Evolutionary conservation across 768 basidiomycete genomes (phyloP).

Genomic region (Agaricus bisporus): DNA sequence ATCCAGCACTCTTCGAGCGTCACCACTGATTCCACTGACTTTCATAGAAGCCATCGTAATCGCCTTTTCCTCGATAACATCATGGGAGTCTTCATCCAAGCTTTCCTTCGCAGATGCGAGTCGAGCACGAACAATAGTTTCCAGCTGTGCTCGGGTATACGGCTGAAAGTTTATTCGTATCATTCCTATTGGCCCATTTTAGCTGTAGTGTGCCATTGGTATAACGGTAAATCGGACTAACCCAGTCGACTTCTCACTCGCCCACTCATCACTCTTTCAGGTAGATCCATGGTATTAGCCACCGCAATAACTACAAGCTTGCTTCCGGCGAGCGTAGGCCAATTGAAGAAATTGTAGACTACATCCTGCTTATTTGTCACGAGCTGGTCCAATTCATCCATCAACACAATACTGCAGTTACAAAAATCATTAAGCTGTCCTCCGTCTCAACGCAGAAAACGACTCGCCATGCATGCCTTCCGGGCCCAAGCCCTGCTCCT

Average conservation of each 20-base stretch:
- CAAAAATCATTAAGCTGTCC: slow-evolving; percentile 9
- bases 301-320: slow-evolving; percentile 94
- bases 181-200: slow-evolving; percentile 53
- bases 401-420: slow-evolving; percentile 80
- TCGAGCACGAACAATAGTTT: slow-evolving; percentile 82
- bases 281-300: slow-evolving; percentile 97
- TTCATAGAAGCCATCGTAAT: slow-evolving; percentile 79
- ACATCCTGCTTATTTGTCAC: slow-evolving; percentile 97
- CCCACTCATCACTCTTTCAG: slow-evolving; percentile 88
- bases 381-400: slow-evolving; percentile 98
- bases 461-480: slow-evolving; percentile 81
- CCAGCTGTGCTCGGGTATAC: slow-evolving; percentile 72
- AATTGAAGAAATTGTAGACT: slow-evolving; percentile 99
- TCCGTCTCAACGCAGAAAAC: neutral
- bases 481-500: slow-evolving; percentile 59
- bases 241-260: slow-evolving; percentile 90
- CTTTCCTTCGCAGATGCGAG: slow-evolving; percentile 53
- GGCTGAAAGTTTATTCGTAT: slow-evolving; percentile 89
- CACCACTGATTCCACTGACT: slow-evolving; percentile 75
- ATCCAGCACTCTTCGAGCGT: slow-evolving; percentile 89
- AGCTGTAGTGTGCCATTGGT: neutral
- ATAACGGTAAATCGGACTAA: slow-evolving; percentile 25
- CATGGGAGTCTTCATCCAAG: slow-evolving; percentile 37
- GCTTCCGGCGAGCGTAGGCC: slow-evolving; percentile 87
- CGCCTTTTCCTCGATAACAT: slow-evolving; percentile 60